A percentile compares a stretch with the other conserved stretches of the same genome.
phyloP scores from a whole-genome alignment of 192 early-diverging fungal species.

The Coemansia sp. region DNA sequence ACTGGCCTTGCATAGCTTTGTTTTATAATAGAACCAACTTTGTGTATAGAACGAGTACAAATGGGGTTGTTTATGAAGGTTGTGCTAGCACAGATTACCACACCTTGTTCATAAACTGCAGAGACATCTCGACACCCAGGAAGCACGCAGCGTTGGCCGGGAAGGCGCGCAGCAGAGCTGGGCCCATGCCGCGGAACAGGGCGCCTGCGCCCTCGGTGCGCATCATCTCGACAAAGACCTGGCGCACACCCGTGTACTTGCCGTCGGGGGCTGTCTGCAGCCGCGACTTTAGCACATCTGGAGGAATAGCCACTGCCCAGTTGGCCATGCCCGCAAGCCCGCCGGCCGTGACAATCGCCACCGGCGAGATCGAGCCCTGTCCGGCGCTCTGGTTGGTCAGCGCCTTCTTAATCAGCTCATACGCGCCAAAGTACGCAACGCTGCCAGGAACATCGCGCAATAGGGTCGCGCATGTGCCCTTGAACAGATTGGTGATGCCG shows the following conservation, averaged over 20 bases:
- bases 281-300: constrained; percentile 84
- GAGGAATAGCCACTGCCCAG: constrained; percentile 79
- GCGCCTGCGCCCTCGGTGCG: constrained; percentile 60
- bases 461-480: constrained; percentile 92
- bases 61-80: neutral
- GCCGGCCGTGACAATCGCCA: constrained; percentile 89
- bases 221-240: constrained; percentile 59
- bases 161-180: constrained; percentile 79
- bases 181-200: constrained; percentile 81
- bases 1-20: neutral
- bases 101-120: constrained; percentile 49
- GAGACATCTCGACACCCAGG: constrained; percentile 59
- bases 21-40: neutral
- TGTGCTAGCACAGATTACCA: constrained; percentile 20
- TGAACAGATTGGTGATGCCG: constrained; percentile 84
- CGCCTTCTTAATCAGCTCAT: constrained; percentile 79
- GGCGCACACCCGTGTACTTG: constrained; percentile 52
- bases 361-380: constrained; percentile 73
- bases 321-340: constrained; percentile 98
- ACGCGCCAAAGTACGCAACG: constrained; percentile 94
- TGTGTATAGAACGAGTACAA: neutral
- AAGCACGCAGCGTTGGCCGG: constrained; percentile 85
- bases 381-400: constrained; percentile 66
- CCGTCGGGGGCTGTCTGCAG: constrained; percentile 67
- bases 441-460: constrained; percentile 91